Evolutionary conservation across 805 yeast species (phyloP).

Genomic region (Candida pseudofarinosa): DNA sequence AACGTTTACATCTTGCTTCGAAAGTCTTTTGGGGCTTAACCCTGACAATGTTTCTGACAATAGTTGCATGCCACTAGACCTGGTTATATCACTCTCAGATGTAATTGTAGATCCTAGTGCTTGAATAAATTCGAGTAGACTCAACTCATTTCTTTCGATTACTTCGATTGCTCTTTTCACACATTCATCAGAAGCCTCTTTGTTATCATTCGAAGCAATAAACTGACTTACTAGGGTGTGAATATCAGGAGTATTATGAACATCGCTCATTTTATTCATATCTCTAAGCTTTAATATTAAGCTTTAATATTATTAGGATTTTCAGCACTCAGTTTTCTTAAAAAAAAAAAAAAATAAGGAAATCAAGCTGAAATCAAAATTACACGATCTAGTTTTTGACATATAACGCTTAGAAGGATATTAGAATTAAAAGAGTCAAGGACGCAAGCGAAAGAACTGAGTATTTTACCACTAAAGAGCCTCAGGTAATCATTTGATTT

Average conservation of each 20-base stretch:
- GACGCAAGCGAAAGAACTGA: not conserved
- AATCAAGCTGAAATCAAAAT: not conserved
- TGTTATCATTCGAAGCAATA: slow-evolving; percentile 24
- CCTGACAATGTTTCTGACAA: slow-evolving; percentile 31
- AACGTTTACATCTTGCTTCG: slow-evolving; percentile 47
- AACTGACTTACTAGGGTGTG: slow-evolving; percentile 34
- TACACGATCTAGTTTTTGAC: not conserved
- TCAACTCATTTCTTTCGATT: slow-evolving; percentile 17
- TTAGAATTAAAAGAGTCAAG: too few relatives aligned
- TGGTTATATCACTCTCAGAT: slow-evolving; percentile 49
- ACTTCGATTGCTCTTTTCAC: slow-evolving; percentile 20
- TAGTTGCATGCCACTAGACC: slow-evolving; percentile 46
- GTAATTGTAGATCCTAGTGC: slow-evolving; percentile 60
- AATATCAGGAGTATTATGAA: slow-evolving; percentile 12
- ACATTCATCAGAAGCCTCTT: slow-evolving; percentile 11
- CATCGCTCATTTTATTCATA: not conserved
- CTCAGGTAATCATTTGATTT: too few relatives aligned
- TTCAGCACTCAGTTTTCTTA: too few relatives aligned
- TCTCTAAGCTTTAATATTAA: too few relatives aligned
- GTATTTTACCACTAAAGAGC: too few relatives aligned
- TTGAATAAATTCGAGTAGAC: slow-evolving; percentile 52
- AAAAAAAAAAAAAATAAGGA: too few relatives aligned
- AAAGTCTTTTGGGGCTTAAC: slow-evolving; percentile 21
- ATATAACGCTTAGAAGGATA: not conserved
- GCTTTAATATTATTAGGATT: too few relatives aligned